Conservation (phyloP, 306 rosid species). For the Cajanus cajan region DNA sequence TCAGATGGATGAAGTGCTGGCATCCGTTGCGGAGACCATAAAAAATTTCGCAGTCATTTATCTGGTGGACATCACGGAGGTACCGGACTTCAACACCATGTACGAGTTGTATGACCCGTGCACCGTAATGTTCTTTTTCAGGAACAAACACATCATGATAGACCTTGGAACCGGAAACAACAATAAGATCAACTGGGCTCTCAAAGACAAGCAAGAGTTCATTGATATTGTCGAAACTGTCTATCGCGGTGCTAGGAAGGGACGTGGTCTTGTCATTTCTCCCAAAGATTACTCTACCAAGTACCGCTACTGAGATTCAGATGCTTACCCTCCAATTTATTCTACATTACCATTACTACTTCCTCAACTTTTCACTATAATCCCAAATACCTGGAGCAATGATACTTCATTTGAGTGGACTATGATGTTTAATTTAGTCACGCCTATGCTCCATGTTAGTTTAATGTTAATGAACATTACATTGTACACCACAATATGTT, state of each 20-base stretch:
- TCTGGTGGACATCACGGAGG: conserved; percentile 75
- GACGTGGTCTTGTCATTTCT: conserved; percentile 62
- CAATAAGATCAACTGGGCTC: conserved; percentile 96
- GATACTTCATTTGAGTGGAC: too few species aligned
- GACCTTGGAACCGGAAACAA: conserved; percentile 97
- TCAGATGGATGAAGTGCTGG: conserved; percentile 83
- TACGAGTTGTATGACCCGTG: conserved; percentile 85
- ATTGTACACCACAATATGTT: too few species aligned
- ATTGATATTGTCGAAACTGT: conserved; percentile 64
- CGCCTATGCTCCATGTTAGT: too few species aligned
- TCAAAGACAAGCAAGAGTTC: conserved; percentile 88
- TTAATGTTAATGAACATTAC: too few species aligned
- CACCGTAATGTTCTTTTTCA: conserved; percentile 66
- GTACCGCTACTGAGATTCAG: conserved; percentile 41
- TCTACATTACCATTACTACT: neutral
- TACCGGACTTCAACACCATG: conserved; percentile 80
- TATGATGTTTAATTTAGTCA: too few species aligned
- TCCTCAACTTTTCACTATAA: too few species aligned
- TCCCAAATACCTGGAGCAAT: too few species aligned
- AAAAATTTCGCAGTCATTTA: conserved; percentile 87
- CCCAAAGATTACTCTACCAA: conserved; percentile 81
- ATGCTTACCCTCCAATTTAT: too few species aligned
- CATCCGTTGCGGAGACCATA: conserved; percentile 79
- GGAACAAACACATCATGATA: conserved; percentile 93
- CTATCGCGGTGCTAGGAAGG: conserved; percentile 62